These are phyloP conservation scores for Shiraia sp. DNA, from an alignment of 2,329 filamentous ascomycete genomes.

Conservation along the genomic window DNA sequence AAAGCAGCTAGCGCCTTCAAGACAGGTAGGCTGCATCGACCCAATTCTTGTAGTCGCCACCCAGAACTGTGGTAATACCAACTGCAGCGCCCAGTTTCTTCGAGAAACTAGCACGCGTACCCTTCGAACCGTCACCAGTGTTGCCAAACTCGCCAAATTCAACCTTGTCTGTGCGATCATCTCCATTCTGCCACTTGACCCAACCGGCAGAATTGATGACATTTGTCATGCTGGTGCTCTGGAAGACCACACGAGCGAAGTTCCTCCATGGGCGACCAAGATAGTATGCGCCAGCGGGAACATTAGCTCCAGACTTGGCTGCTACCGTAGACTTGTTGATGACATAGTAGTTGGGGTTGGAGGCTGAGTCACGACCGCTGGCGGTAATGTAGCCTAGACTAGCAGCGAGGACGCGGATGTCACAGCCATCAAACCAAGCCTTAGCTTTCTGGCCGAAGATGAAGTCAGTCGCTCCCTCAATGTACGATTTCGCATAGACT, in stretches of 20 bases:
- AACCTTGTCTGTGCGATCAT: constrained; percentile 57
- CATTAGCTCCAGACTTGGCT: constrained; percentile 45
- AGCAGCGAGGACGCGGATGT: constrained; percentile 52
- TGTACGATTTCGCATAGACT: constrained; percentile 60
- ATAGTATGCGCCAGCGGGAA: constrained; percentile 49
- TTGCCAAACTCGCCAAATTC: constrained; percentile 64
- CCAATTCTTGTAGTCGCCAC: constrained; percentile 38
- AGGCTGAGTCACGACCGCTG: constrained; percentile 35
- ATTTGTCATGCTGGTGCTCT: constrained; percentile 55
- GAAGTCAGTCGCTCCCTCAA: constrained; percentile 62
- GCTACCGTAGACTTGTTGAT: constrained; percentile 58
- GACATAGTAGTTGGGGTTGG: constrained; percentile 55
- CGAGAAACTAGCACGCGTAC: constrained; percentile 57
- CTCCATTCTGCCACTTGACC: constrained; percentile 57
- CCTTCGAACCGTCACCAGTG: constrained; percentile 59
- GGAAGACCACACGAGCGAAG: constrained; percentile 58
- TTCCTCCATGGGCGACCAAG: constrained; percentile 59
- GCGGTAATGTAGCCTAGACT: constrained; percentile 48
- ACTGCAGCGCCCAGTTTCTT: constrained; percentile 48
- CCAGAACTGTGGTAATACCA: constrained; percentile 51
- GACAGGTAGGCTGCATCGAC: constrained; percentile 38
- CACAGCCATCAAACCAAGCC: constrained; percentile 57
- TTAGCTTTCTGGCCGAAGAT: constrained; percentile 60
- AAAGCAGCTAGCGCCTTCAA: constrained; percentile 3
- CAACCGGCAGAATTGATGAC: constrained; percentile 66